Evolutionary conservation across 192 early-diverging fungal species (phyloP).

Genomic region (Entomortierella chlamydospora): DNA sequence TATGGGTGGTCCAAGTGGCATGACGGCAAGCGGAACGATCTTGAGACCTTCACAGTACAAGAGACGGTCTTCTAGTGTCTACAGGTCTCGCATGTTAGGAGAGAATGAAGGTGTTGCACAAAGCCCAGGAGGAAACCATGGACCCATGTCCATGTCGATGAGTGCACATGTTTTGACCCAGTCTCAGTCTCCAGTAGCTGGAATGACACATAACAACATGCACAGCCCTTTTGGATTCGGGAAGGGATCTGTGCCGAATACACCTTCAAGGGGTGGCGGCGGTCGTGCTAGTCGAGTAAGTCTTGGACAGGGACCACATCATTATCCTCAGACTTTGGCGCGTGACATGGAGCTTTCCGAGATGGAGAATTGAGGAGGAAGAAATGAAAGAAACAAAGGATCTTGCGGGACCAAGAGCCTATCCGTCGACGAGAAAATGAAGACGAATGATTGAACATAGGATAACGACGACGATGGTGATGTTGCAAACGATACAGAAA

Average conservation of each 20-base stretch:
- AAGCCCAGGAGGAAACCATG: background rate
- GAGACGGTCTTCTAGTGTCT: conserved; percentile 24
- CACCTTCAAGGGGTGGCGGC: conserved; percentile 19
- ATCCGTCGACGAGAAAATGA: too few relatives aligned
- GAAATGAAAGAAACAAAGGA: background rate
- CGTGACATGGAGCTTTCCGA: conserved; percentile 42
- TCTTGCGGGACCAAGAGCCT: conserved; percentile 1
- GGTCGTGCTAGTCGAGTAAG: conserved; percentile 43
- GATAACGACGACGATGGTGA: too few relatives aligned
- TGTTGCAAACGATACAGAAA: too few relatives aligned
- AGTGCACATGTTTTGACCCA: conserved; percentile 1
- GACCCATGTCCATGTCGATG: conserved; percentile 5
- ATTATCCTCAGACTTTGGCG: conserved; percentile 36
- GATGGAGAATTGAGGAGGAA: conserved; percentile 4
- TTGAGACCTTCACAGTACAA: conserved; percentile 17
- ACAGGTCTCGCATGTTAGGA: conserved; percentile 7
- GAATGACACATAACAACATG: conserved; percentile 11
- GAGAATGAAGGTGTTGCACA: conserved; percentile 5
- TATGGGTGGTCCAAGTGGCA: conserved; percentile 1
- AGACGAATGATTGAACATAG: too few relatives aligned
- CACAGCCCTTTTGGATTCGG: conserved; percentile 44
- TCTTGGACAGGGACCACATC: conserved; percentile 14
- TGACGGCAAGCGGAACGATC: conserved; percentile 30
- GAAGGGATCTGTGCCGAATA: conserved; percentile 19
- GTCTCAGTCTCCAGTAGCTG: conserved; percentile 10